Base-by-base conservation (phyloP, 768 basidiomycete species). In the Auricularia sp. region DNA sequence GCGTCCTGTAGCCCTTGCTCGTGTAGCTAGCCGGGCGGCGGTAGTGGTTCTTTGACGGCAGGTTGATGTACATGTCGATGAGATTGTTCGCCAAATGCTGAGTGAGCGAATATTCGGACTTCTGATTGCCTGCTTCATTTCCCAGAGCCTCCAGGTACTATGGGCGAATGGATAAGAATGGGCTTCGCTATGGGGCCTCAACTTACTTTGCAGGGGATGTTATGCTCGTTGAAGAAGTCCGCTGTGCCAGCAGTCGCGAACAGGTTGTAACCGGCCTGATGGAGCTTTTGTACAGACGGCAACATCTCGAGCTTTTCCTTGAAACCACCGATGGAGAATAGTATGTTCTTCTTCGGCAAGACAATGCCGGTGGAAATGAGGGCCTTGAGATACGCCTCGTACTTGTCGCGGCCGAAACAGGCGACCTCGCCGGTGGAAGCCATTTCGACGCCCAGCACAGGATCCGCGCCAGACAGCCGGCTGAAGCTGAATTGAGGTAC, bases 401-500 rank as follows among this genome's bases (percentile, higher is more conserved):
- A 98, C 77, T 95, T 97, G 80, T 99, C 90, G 68, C 82, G 87
- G 6, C 97, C 97, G 75, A 99, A 99, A 78, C 96, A 98, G 18
- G 97, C 97, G 33, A 99, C 97, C 74, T 99, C 97, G 65, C 97
- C 97, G 0, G 96, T 99, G 18, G 97, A 98, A 16, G 97, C 97
- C 97, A 99, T 99, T 80, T 99, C 97, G 54, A 98, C 96, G 71
- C 97, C 96, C 13, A 98, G 84, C 6, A 98, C 89, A 21, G 97
- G 97, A 74, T 99, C 97, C 21, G 97, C 97, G 33, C 97, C 97
- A 21, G 93, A 95, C 42, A 99, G 78, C 54, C 97, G 87, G 70
- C 91, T 94, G 78, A 98, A 99, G 70, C 92, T 94, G 85, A 98
- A 99, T 75, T 99, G 97, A n/a, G 97, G 94, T 2, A 97, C 96